phyloP scores from a whole-genome alignment of 2,329 filamentous ascomycete genomes.

The Xylaria hypoxylon region DNA sequence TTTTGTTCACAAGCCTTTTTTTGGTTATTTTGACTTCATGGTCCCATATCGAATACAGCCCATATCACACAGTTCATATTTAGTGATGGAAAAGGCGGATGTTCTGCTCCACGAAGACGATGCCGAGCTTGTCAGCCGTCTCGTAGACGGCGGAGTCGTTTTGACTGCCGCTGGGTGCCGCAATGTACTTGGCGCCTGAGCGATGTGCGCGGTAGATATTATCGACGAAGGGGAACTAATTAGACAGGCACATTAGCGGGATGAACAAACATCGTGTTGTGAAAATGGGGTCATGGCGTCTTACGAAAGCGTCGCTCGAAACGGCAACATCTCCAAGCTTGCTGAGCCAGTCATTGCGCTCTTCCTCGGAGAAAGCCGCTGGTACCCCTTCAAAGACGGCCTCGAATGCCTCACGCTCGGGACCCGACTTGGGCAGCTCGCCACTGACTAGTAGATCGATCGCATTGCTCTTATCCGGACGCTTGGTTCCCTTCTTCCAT shows the following conservation, averaged over 20 bases:
- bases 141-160: slow-evolving; percentile 86
- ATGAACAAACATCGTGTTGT: neutral
- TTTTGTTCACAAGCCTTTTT: slow-evolving; percentile 16
- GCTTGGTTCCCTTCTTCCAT: slow-evolving; percentile 98
- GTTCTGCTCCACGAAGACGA: slow-evolving; percentile 96
- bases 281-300: slow-evolving; percentile 52
- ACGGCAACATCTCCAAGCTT: slow-evolving; percentile 86
- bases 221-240: slow-evolving; percentile 97
- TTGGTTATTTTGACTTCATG: neutral
- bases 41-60: neutral
- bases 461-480: slow-evolving; percentile 96
- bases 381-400: slow-evolving; percentile 91
- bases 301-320: slow-evolving; percentile 94
- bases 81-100: slow-evolving; percentile 96
- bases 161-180: slow-evolving; percentile 90
- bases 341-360: slow-evolving; percentile 86
- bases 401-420: slow-evolving; percentile 89
- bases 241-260: slow-evolving; percentile 12
- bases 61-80: slow-evolving; percentile 25
- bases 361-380: slow-evolving; percentile 80
- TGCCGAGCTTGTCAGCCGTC: slow-evolving; percentile 90
- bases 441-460: slow-evolving; percentile 96
- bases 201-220: slow-evolving; percentile 93
- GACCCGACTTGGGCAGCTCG: slow-evolving; percentile 82
- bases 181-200: slow-evolving; percentile 95